Evolutionary conservation across 1,139 yeast genomes (phyloP).

Genomic region (Kluyveromyces sp.): DNA sequence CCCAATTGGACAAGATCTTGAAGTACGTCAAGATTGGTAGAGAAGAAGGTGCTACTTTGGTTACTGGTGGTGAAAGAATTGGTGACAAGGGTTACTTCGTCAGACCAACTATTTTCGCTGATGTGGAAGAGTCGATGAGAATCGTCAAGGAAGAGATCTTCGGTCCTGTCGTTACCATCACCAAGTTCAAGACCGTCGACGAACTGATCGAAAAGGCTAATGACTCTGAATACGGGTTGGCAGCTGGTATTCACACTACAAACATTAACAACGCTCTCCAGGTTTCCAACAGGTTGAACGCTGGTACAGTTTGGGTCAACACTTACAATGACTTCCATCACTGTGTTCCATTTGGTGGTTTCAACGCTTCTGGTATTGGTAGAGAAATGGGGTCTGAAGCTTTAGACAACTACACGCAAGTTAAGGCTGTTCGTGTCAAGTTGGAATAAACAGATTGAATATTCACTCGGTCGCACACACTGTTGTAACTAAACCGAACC

Average conservation of each 20-base stretch:
- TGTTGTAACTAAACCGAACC: slow-evolving; percentile 1
- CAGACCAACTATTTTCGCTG: slow-evolving; percentile 72
- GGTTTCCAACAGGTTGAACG: slow-evolving; percentile 55
- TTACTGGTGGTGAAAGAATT: slow-evolving; percentile 56
- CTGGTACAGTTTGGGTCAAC: slow-evolving; percentile 57
- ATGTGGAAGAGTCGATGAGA: slow-evolving; percentile 57
- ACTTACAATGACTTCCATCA: slow-evolving; percentile 63
- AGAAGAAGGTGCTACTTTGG: slow-evolving; percentile 53
- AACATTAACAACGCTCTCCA: slow-evolving; percentile 49
- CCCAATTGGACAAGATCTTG: slow-evolving; percentile 54
- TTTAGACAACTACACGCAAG: slow-evolving; percentile 57
- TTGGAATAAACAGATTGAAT: slow-evolving; percentile 1
- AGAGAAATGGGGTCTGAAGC: slow-evolving; percentile 69
- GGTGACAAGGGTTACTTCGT: slow-evolving; percentile 62
- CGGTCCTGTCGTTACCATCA: slow-evolving; percentile 67
- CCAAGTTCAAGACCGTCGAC: slow-evolving; percentile 56
- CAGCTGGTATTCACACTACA: slow-evolving; percentile 64
- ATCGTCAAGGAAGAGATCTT: slow-evolving; percentile 77
- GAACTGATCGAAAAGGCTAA: slow-evolving; percentile 59
- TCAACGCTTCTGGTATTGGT: slow-evolving; percentile 62
- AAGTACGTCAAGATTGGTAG: slow-evolving; percentile 51
- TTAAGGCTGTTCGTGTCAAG: slow-evolving; percentile 43
- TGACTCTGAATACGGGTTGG: slow-evolving; percentile 61
- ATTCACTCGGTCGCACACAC: background rate
- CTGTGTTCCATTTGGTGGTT: slow-evolving; percentile 51